A percentile compares a stretch with the other conserved stretches of the same genome.
Evolutionary conservation across 441 rosid species (phyloP).

Genomic region (Pelargonium australe): DNA sequence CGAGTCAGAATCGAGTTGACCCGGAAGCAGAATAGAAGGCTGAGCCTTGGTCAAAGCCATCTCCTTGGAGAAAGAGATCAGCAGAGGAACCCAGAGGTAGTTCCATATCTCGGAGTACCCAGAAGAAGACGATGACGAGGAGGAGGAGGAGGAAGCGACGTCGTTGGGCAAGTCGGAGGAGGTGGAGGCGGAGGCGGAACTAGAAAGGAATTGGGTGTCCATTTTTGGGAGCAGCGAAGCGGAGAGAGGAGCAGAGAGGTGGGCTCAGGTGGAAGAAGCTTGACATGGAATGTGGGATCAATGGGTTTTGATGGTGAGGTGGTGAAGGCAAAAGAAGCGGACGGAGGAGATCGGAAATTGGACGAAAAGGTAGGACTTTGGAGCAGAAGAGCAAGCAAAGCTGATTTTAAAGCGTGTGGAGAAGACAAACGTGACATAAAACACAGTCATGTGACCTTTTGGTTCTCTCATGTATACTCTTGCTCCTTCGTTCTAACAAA

Average conservation of each 20-base stretch:
- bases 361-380: not conserved
- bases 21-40: constrained; percentile 37
- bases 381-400: not conserved
- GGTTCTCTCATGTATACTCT: too few relatives aligned
- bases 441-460: too few relatives aligned
- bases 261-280: not conserved
- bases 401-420: too few relatives aligned
- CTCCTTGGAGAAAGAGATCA: constrained; percentile 44
- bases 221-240: constrained; percentile 24
- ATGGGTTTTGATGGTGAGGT: not conserved
- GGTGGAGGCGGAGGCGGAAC: constrained; percentile 17
- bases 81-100: constrained; percentile 46
- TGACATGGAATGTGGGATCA: not conserved
- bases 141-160: constrained; percentile 14
- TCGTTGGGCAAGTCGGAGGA: constrained; percentile 29
- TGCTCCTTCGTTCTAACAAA: too few relatives aligned
- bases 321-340: not conserved
- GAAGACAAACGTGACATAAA: too few relatives aligned
- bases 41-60: constrained; percentile 29
- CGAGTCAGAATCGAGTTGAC: constrained; percentile 16
- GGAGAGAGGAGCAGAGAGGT: too few relatives aligned
- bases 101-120: constrained; percentile 36
- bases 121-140: constrained; percentile 28
- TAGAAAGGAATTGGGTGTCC: constrained; percentile 31
- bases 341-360: not conserved